Evolutionary conservation across 108 stramenopile species (phyloP).

Genomic region (Fistulifera pelliculosa): DNA sequence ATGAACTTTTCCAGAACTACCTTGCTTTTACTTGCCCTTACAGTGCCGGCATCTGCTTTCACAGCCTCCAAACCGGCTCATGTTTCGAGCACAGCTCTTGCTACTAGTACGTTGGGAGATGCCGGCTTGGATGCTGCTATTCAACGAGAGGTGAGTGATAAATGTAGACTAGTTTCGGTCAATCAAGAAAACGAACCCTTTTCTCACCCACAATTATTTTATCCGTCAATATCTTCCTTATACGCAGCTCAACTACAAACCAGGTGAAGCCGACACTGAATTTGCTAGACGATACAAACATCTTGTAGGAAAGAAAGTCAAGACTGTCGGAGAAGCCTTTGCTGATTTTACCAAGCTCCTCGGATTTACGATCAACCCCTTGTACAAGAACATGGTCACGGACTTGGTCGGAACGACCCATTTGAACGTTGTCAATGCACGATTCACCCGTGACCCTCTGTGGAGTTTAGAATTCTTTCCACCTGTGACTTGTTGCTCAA

Average conservation of each 20-base stretch:
- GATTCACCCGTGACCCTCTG: constrained; percentile 76
- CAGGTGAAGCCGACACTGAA: constrained; percentile 70
- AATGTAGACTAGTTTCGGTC: too few species aligned
- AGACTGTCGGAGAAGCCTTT: constrained; percentile 87
- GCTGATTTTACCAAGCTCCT: constrained; percentile 73
- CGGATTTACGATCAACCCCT: constrained; percentile 73
- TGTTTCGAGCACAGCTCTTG: too few species aligned
- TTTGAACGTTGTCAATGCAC: constrained; percentile 85
- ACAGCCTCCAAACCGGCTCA: too few species aligned
- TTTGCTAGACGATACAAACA: constrained; percentile 75
- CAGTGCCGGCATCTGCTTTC: too few species aligned
- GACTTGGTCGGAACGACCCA: constrained; percentile 91
- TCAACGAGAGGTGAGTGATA: too few species aligned
- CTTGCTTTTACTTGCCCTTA: too few species aligned
- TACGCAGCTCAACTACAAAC: constrained; percentile 61
- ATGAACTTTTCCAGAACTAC: too few species aligned
- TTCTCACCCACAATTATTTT: too few species aligned
- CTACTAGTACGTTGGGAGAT: too few species aligned
- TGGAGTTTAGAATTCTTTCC: constrained; percentile 76
- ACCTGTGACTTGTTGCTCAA: constrained; percentile 71
- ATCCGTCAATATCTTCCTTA: too few species aligned
- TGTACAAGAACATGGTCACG: constrained; percentile 88
- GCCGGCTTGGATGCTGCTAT: too few species aligned
- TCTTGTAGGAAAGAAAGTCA: constrained; percentile 66
- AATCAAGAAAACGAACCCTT: too few species aligned